Conservation (phyloP, 202 grass and related monocot genomes). For the Schoenoplectus tabernaemontani region DNA sequence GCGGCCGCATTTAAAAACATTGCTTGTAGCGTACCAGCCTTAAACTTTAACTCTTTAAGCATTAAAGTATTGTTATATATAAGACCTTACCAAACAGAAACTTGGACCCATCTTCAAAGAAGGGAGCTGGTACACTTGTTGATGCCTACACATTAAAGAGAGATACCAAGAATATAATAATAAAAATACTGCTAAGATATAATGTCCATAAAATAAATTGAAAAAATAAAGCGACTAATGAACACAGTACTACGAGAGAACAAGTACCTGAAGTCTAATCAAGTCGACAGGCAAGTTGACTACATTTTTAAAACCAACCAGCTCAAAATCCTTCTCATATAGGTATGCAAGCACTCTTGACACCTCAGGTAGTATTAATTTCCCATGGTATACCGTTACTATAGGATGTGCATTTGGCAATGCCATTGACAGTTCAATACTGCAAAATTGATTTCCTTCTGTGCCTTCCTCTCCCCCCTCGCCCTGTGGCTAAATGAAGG, state of each 20-base stretch:
- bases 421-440: slow-evolving; percentile 31
- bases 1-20: too few relatives aligned
- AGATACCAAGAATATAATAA: slow-evolving; percentile 9
- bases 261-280: slow-evolving; percentile 79
- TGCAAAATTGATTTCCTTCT: slow-evolving; percentile 21
- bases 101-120: slow-evolving; percentile 48
- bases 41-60: not conserved
- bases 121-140: slow-evolving; percentile 47
- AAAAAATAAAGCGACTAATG: not conserved
- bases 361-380: slow-evolving; percentile 64
- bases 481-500: slow-evolving; percentile 29
- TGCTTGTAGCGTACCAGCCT: too few relatives aligned
- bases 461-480: not conserved
- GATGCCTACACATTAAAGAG: slow-evolving; percentile 34
- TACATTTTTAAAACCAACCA: slow-evolving; percentile 13
- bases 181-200: not conserved
- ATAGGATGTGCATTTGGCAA: slow-evolving; percentile 31
- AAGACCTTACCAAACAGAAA: slow-evolving; percentile 64
- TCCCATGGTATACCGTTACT: slow-evolving; percentile 66
- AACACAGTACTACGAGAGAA: slow-evolving; percentile 1
- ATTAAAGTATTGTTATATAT: not conserved
- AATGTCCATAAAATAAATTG: slow-evolving; percentile 17
- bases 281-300: slow-evolving; percentile 34
- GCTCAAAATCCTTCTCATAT: slow-evolving; percentile 69
- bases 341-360: slow-evolving; percentile 83